Base-by-base conservation (phyloP, 2,329 filamentous ascomycete genomes). In the Periconia sp. region DNA sequence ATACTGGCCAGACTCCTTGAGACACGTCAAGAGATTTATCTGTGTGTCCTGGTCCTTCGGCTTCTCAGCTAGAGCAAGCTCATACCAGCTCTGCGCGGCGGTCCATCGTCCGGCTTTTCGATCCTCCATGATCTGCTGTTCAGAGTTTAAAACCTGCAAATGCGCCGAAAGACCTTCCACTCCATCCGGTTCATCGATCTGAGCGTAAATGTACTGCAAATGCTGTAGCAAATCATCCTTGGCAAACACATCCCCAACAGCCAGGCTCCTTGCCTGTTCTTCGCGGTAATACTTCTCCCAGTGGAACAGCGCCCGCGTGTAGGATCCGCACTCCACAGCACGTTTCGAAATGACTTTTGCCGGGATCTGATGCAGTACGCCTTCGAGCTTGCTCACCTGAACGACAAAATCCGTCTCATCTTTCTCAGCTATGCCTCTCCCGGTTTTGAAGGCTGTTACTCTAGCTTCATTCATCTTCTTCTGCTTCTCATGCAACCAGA, bases 181-280 rank as follows among this genome's bases (percentile, higher is more conserved):
- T 1, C 93, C 92, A 72, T 99, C 94, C 0, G 94, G 95, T 64
- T 99, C 94, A 66, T 99, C 94, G 56, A 99, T 97, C 63, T 97
- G 90, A 1, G 91, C 91, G 73, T 99, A 99, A 17, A 99, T 96
- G 49, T 93, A 87, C 68, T 97, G 93, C 20, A 99, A 78, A 56
- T 87, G 85, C 61, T 91, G 85, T 55, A 95, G 83, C 3, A 94
- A 80, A 20, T 85, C 81, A 49, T 88, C 81, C 44, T 80, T 69
- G 45, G 79, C 81, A n/a, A 82, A 77, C 13, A 69, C 59, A 19
- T 85, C 82, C 2, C 80, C 78, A 1, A 77, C 72, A 1, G 79
- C 78, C 23, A 77, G 73, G 23, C 62, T 66, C 54, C 73, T 76
- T n/a, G 69, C 64, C 47, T 72, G 76, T 52, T 76, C 74, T 62